These are phyloP conservation scores for Cladophialophora yegresii DNA, from an alignment of 2,329 filamentous ascomycete genomes.

Conservation along the genomic window DNA sequence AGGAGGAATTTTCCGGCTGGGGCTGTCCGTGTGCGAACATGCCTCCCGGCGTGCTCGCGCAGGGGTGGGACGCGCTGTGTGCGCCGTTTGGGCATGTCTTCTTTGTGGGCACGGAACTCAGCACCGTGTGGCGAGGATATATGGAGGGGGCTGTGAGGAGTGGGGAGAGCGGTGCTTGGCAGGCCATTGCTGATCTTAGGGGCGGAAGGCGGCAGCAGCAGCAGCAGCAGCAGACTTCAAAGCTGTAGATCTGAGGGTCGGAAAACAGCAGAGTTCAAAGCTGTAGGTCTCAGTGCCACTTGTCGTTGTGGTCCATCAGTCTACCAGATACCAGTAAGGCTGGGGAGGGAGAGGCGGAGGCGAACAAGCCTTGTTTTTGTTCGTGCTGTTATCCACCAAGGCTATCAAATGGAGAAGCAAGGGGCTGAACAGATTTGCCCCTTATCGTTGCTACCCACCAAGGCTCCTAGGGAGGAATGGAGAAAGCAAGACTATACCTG, in stretches of 20 bases:
- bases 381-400: too few relatives aligned
- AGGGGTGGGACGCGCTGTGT: slow-evolving; percentile 42
- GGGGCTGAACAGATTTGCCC: too few relatives aligned
- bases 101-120: slow-evolving; percentile 59
- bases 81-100: slow-evolving; percentile 48
- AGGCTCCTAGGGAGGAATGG: too few relatives aligned
- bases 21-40: slow-evolving; percentile 48
- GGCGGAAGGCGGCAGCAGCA: not conserved
- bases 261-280: slow-evolving; percentile 16
- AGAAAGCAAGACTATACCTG: too few relatives aligned
- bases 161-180: slow-evolving; percentile 51
- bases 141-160: slow-evolving; percentile 60
- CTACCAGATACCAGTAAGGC: not conserved
- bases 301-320: too few relatives aligned
- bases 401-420: too few relatives aligned
- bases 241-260: slow-evolving; percentile 16
- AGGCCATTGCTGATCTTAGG: slow-evolving; percentile 46
- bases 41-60: slow-evolving; percentile 45
- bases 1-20: slow-evolving; percentile 44
- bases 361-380: too few relatives aligned
- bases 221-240: slow-evolving; percentile 15
- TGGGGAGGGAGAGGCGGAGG: not conserved
- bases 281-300: slow-evolving; percentile 15
- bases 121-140: slow-evolving; percentile 58
- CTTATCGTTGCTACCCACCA: too few relatives aligned